Evolutionary conservation across 2,329 filamentous ascomycete species (phyloP).

Genomic region (Claviceps purpurea): DNA sequence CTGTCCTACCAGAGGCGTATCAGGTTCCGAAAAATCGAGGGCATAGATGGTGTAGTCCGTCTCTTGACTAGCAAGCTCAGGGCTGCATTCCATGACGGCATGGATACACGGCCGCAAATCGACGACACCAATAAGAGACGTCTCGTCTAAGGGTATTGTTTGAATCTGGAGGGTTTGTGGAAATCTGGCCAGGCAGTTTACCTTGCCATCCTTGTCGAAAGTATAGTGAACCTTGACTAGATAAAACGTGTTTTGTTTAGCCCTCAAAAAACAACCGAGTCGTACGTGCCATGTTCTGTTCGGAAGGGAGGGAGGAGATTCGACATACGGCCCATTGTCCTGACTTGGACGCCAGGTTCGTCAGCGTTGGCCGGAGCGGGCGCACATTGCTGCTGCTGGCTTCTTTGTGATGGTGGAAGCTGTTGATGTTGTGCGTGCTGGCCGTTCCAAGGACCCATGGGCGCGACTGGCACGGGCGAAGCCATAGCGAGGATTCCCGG

Average conservation of each 20-base stretch:
- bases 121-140: constrained; percentile 70
- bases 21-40: constrained; percentile 90
- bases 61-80: constrained; percentile 59
- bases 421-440: constrained; percentile 4
- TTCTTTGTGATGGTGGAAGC: constrained; percentile 1
- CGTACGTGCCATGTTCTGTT: constrained; percentile 4
- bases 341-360: constrained; percentile 41
- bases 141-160: constrained; percentile 68
- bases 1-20: constrained; percentile 85
- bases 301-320: constrained; percentile 21
- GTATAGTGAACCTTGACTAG: constrained; percentile 94
- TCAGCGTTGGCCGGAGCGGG: constrained; percentile 19
- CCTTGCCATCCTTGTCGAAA: constrained; percentile 78
- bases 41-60: constrained; percentile 94
- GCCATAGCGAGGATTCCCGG: constrained; percentile 20
- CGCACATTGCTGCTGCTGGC: constrained; percentile 13
- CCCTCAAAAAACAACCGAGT: constrained; percentile 3
- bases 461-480: constrained; percentile 22
- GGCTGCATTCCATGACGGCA: constrained; percentile 65
- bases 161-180: constrained; percentile 68
- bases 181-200: constrained; percentile 79
- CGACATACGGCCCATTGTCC: constrained; percentile 55
- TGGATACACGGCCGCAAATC: constrained; percentile 79
- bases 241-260: constrained; percentile 9
- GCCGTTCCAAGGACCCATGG: constrained; percentile 10